Conservation (phyloP, 2,329 filamentous ascomycete species). For the Talaromyces sp. region DNA sequence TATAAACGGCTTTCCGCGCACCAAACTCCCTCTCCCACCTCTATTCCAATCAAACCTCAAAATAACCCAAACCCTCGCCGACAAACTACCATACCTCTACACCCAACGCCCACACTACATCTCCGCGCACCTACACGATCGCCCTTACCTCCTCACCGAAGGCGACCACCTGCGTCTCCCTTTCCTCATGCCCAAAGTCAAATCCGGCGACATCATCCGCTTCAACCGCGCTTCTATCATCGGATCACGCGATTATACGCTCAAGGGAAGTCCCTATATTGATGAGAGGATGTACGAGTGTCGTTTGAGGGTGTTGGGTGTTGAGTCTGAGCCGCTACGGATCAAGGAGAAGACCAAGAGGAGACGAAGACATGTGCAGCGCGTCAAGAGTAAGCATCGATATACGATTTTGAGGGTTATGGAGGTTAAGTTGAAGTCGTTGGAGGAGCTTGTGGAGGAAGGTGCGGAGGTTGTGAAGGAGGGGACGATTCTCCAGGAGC, state of each 20-base stretch:
- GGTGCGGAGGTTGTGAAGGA: conserved; percentile 35
- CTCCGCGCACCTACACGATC: conserved; percentile 43
- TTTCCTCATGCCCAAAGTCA: conserved; percentile 70
- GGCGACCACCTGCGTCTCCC: conserved; percentile 73
- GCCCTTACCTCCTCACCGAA: conserved; percentile 49
- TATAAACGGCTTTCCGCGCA: conserved; percentile 24
- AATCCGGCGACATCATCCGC: conserved; percentile 77
- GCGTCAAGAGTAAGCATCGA: conserved; percentile 80
- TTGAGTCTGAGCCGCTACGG: conserved; percentile 73
- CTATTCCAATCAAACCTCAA: conserved; percentile 35
- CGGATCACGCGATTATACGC: conserved; percentile 83
- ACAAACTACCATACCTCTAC: conserved; percentile 41
- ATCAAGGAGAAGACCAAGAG: conserved; percentile 76
- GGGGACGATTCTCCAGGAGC: conserved; percentile 1
- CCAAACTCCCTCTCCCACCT: conserved; percentile 35
- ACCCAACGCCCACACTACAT: conserved; percentile 46
- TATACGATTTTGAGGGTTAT: conserved; percentile 82
- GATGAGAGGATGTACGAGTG: conserved; percentile 82
- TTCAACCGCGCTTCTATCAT: conserved; percentile 78
- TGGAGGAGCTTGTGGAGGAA: conserved; percentile 49
- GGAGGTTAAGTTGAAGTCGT: conserved; percentile 64
- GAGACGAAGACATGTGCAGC: conserved; percentile 63
- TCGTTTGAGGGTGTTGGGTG: conserved; percentile 75
- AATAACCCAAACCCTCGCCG: conserved; percentile 38
- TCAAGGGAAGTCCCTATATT: conserved; percentile 75